A percentile compares a stretch with the other conserved stretches of the same genome.
phyloP scores from a whole-genome alignment of 139 green algal species.

The Yamagishiella unicocca region DNA sequence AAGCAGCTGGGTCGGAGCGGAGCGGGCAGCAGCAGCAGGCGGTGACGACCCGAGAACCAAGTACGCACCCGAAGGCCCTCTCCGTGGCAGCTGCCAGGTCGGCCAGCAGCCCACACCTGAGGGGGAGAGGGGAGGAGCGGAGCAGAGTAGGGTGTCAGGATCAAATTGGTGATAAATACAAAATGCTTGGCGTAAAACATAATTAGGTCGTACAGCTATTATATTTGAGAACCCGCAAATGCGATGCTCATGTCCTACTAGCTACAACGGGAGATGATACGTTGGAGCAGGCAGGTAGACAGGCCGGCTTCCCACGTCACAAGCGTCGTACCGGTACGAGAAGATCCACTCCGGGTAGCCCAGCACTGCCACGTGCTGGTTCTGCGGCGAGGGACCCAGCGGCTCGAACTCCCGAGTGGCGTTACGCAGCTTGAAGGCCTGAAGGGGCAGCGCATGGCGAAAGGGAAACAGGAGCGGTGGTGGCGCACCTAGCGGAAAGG shows the following conservation, averaged over 20 bases:
- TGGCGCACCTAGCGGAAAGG: not conserved
- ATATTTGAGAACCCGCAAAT: no score
- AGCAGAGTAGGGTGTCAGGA: no score
- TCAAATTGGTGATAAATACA: no score
- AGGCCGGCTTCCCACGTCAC: no score
- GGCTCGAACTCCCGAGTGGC: constrained; percentile 32
- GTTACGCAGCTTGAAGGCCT: constrained; percentile 87
- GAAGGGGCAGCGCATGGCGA: not conserved
- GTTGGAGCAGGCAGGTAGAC: no score
- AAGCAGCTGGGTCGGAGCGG: no score
- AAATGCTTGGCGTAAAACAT: no score
- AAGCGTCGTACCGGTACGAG: constrained; percentile 6
- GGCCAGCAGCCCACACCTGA: constrained; percentile 54
- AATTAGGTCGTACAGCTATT: no score
- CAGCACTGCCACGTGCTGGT: constrained; percentile 36
- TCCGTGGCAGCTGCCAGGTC: constrained; percentile 81
- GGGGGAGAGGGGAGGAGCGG: not conserved
- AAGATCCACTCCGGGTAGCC: constrained; percentile 50
- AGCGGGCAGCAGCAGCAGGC: no score
- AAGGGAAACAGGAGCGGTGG: not conserved
- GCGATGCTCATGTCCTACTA: no score
- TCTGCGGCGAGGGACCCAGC: not conserved
- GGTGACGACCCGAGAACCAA: no score
- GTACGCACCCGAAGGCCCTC: constrained; percentile 72
- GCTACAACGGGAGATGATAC: no score